A percentile compares a stretch with the other conserved stretches of the same genome.
These are phyloP conservation scores for Bryopsis sp. DNA, from an alignment of 139 green algal genomes.

Conservation along the genomic window DNA sequence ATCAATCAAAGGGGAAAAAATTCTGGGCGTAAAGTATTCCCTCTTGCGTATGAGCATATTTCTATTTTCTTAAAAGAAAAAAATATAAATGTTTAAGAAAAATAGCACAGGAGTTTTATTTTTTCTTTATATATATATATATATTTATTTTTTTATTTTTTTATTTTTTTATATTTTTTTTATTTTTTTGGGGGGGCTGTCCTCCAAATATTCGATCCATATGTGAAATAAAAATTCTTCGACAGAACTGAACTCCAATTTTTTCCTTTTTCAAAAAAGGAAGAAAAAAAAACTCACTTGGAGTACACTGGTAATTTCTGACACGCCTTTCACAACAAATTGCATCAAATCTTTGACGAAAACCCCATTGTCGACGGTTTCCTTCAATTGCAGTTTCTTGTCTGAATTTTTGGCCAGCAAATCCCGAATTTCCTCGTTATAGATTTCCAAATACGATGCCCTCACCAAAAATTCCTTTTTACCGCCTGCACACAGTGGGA, in stretches of 20 bases:
- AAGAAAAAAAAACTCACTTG: constrained; percentile 39
- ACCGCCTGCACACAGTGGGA: constrained; percentile 26
- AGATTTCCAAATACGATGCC: constrained; percentile 76
- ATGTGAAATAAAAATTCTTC: too few species aligned
- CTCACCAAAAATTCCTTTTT: constrained; percentile 61
- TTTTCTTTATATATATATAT: too few species aligned
- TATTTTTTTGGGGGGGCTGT: too few species aligned
- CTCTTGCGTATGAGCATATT: background rate
- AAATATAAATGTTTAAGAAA: too few species aligned
- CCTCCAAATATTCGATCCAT: too few species aligned
- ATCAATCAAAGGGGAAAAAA: too few species aligned
- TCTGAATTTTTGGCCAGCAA: constrained; percentile 51
- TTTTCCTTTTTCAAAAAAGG: too few species aligned
- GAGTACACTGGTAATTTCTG: constrained; percentile 54
- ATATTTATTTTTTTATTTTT: too few species aligned
- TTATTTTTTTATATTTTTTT: too few species aligned
- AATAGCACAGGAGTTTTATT: too few species aligned
- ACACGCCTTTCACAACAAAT: constrained; percentile 55
- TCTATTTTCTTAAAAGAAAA: too few species aligned
- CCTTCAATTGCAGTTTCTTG: constrained; percentile 60
- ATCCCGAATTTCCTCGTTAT: constrained; percentile 72
- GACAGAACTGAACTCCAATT: too few species aligned
- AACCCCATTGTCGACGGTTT: constrained; percentile 55
- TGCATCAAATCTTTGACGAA: constrained; percentile 69
- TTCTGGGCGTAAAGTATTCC: background rate